phyloP scores from a whole-genome alignment of 306 rosid species.

The Abrus precatorius region DNA sequence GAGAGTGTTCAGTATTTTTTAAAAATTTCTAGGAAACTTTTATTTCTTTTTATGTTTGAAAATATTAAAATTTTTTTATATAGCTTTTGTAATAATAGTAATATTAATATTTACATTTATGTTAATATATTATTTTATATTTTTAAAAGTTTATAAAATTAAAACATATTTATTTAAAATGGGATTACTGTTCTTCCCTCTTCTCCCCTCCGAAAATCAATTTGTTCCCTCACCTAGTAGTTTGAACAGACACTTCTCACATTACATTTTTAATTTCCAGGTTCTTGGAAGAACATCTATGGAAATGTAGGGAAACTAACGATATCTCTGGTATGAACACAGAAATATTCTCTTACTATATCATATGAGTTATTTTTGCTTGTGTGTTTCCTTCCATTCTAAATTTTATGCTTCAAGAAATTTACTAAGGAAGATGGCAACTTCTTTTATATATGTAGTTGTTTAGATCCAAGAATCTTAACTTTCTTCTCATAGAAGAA shows the following conservation, averaged over 20 bases:
- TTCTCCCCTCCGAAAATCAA: too few relatives aligned
- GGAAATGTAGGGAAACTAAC: slow-evolving; percentile 77
- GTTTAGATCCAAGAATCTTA: background rate
- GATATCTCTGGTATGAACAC: slow-evolving; percentile 72
- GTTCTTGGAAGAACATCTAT: slow-evolving; percentile 72
- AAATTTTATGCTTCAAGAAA: background rate
- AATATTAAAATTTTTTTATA: too few relatives aligned
- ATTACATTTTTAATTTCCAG: slow-evolving; percentile 48
- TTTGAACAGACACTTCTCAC: slow-evolving; percentile 17
- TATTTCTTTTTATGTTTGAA: too few relatives aligned
- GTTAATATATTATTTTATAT: too few relatives aligned
- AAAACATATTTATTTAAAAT: too few relatives aligned
- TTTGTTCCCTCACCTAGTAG: background rate
- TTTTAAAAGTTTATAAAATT: too few relatives aligned
- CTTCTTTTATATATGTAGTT: background rate
- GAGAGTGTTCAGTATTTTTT: background rate
- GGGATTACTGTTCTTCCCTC: too few relatives aligned
- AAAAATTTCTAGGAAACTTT: too few relatives aligned
- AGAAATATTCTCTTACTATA: slow-evolving; percentile 22
- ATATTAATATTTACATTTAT: too few relatives aligned
- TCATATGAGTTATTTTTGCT: background rate
- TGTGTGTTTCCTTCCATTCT: background rate
- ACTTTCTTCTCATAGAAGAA: background rate
- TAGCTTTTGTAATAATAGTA: too few relatives aligned
- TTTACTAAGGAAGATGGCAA: background rate